These are phyloP conservation scores for Flaveria ramosissima DNA, from an alignment of 129 eudicot species.

Conservation along the genomic window DNA sequence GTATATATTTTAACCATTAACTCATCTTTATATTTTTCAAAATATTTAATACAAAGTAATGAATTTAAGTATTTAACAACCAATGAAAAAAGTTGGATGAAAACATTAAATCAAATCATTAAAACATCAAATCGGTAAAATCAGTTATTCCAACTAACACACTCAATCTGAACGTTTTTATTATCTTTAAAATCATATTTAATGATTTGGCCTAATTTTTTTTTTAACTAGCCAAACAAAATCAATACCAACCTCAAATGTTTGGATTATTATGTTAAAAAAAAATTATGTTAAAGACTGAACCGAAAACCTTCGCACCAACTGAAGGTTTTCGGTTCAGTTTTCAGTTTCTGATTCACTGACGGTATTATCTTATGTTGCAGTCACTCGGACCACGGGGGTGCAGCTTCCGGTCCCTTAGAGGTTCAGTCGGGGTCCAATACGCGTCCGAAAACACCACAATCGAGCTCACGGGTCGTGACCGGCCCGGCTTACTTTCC, in stretches of 20 bases:
- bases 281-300: too few relatives aligned
- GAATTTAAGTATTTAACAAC: background rate
- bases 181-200: background rate
- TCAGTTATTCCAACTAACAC: background rate
- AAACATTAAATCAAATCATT: background rate
- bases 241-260: too few relatives aligned
- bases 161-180: background rate
- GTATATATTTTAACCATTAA: background rate
- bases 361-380: background rate
- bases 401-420: slow-evolving; percentile 55
- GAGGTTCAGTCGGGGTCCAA: slow-evolving; percentile 74
- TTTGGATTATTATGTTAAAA: too few relatives aligned
- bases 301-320: background rate
- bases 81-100: background rate
- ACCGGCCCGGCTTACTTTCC: slow-evolving; percentile 81
- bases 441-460: slow-evolving; percentile 63
- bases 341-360: background rate
- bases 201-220: too few relatives aligned
- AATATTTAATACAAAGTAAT: background rate
- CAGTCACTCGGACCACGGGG: slow-evolving; percentile 83
- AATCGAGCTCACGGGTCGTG: slow-evolving; percentile 74
- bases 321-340: too few relatives aligned
- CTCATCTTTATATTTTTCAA: background rate
- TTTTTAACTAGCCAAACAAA: too few relatives aligned
- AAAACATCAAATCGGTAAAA: background rate